Evolutionary conservation across 1,139 yeast genomes (phyloP).

Genomic region (Wickerhamomyces sp.): DNA sequence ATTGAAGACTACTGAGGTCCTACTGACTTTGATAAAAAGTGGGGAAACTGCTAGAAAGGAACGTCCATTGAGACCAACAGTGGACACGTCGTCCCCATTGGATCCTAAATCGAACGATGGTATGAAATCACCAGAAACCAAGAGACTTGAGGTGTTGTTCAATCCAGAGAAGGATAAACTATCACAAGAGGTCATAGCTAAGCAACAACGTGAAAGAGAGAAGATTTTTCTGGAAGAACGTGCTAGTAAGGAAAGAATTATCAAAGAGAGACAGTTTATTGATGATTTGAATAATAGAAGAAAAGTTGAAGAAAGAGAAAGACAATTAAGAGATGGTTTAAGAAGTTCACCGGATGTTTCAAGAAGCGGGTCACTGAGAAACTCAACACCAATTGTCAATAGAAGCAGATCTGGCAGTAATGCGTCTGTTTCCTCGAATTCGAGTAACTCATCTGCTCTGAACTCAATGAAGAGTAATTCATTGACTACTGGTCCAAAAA

Average conservation of each 20-base stretch:
- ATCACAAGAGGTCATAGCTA: constrained; percentile 26
- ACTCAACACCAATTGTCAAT: not conserved
- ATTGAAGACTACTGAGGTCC: constrained; percentile 16
- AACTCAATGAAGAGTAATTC: constrained; percentile 12
- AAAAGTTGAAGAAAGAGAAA: constrained; percentile 25
- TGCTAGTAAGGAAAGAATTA: constrained; percentile 19
- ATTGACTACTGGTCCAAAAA: constrained; percentile 3
- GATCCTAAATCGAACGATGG: constrained; percentile 5
- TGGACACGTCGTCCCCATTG: constrained; percentile 10
- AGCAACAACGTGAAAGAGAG: constrained; percentile 23
- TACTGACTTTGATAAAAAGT: constrained; percentile 23
- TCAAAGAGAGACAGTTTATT: constrained; percentile 14
- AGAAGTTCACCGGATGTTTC: constrained; percentile 18
- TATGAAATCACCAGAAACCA: constrained; percentile 5
- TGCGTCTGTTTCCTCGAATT: constrained; percentile 12
- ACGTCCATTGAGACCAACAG: constrained; percentile 6
- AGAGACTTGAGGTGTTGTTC: constrained; percentile 22
- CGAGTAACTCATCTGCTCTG: constrained; percentile 16
- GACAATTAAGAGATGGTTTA: constrained; percentile 21
- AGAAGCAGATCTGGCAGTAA: constrained; percentile 20
- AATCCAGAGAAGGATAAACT: constrained; percentile 25
- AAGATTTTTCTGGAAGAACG: constrained; percentile 24
- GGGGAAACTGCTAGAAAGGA: constrained; percentile 25
- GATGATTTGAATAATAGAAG: constrained; percentile 18
- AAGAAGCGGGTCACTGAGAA: constrained; percentile 9